phyloP scores from a whole-genome alignment of 2,329 filamentous ascomycete species.

The Arthrobotrys entomopaga region DNA sequence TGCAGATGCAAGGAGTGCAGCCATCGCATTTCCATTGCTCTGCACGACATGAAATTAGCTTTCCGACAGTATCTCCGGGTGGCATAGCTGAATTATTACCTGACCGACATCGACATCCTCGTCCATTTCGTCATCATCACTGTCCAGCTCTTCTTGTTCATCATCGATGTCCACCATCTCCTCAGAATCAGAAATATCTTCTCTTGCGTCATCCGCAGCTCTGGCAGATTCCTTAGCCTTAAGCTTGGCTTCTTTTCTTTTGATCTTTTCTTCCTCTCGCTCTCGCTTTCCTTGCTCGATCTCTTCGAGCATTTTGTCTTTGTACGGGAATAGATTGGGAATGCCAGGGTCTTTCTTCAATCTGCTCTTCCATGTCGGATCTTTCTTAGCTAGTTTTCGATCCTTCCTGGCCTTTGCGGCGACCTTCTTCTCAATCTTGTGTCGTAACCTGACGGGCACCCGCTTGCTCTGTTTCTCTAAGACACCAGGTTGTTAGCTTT shows the following conservation, averaged over 20 bases:
- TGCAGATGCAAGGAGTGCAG: slow-evolving; percentile 86
- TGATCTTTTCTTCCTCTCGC: slow-evolving; percentile 81
- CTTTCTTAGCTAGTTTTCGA: slow-evolving; percentile 91
- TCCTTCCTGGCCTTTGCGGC: slow-evolving; percentile 89
- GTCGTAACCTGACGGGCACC: slow-evolving; percentile 83
- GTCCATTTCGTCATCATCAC: slow-evolving; percentile 66
- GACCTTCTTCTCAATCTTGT: slow-evolving; percentile 96
- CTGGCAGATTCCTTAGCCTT: slow-evolving; percentile 72
- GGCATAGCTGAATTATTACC: slow-evolving; percentile 23
- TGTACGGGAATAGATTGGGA: slow-evolving; percentile 96
- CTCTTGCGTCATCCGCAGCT: slow-evolving; percentile 65
- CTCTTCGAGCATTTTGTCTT: slow-evolving; percentile 91
- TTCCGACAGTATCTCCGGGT: slow-evolving; percentile 5
- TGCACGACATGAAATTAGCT: slow-evolving; percentile 19
- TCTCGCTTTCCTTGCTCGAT: slow-evolving; percentile 86
- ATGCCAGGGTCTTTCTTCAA: slow-evolving; percentile 98
- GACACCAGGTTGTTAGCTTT: slow-evolving; percentile 16
- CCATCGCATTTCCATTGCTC: slow-evolving; percentile 72
- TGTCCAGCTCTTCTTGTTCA: slow-evolving; percentile 63
- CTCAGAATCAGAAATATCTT: slow-evolving; percentile 64
- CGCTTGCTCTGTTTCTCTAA: slow-evolving; percentile 95
- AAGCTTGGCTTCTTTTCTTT: slow-evolving; percentile 75
- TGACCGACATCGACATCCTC: slow-evolving; percentile 57
- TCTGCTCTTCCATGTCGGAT: slow-evolving; percentile 94
- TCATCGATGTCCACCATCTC: slow-evolving; percentile 66